These are phyloP conservation scores for Drechslerella coelobrocha DNA, from an alignment of 2,329 filamentous ascomycete species.

Conservation along the genomic window DNA sequence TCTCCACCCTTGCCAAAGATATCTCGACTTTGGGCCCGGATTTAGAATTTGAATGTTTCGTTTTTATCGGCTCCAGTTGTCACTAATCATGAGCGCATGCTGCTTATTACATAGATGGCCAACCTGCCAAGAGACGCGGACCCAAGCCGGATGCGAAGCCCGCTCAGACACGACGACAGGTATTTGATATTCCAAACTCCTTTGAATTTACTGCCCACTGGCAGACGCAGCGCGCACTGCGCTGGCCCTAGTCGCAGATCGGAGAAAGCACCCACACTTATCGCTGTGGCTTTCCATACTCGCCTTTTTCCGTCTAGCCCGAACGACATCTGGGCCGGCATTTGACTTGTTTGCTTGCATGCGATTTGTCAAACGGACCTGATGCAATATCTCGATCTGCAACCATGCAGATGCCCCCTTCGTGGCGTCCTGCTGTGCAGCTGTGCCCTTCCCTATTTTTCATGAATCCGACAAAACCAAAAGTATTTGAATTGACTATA, in stretches of 20 bases:
- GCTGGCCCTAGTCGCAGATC: constrained; percentile 37
- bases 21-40: constrained; percentile 6
- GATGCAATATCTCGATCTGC: constrained; percentile 47
- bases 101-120: constrained; percentile 68
- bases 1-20: constrained; percentile 18
- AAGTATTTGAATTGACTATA: constrained; percentile 49
- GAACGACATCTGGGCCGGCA: constrained; percentile 10
- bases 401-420: constrained; percentile 21
- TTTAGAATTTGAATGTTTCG: constrained; percentile 36
- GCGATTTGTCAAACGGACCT: constrained; percentile 48
- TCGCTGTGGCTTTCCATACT: constrained; percentile 29
- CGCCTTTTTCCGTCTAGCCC: constrained; percentile 13
- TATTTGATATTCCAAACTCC: constrained; percentile 63
- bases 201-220: constrained; percentile 14
- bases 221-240: neutral
- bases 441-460: neutral
- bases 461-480: neutral
- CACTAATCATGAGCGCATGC: constrained; percentile 1
- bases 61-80: constrained; percentile 24
- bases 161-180: constrained; percentile 86
- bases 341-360: neutral
- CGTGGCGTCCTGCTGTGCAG: constrained; percentile 27
- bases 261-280: constrained; percentile 14
- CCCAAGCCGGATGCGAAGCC: constrained; percentile 97
- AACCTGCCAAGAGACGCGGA: constrained; percentile 84